Conservation (phyloP, 192 early-diverging fungal genomes). For the Linnemannia elongata region DNA sequence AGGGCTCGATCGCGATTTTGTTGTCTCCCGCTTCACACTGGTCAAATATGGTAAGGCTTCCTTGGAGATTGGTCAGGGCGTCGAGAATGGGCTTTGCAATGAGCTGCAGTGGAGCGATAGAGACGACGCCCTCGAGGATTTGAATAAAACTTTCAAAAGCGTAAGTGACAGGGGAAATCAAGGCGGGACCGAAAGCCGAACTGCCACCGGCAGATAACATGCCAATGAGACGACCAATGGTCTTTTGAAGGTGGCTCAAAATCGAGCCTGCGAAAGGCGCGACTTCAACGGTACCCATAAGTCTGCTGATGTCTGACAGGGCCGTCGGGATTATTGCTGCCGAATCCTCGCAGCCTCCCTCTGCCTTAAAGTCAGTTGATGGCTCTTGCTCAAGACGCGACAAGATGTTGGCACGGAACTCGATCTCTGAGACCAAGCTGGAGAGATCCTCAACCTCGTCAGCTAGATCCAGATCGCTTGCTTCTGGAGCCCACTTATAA, state of each 20-base stretch:
- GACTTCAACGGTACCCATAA: background rate
- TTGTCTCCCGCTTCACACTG: background rate
- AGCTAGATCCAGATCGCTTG: background rate
- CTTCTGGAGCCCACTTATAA: constrained; percentile 14
- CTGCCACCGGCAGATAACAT: background rate
- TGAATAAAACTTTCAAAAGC: background rate
- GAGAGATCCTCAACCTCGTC: background rate
- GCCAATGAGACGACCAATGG: background rate
- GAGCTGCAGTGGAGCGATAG: background rate
- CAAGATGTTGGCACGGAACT: constrained; percentile 25
- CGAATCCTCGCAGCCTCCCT: background rate
- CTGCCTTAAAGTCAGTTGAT: background rate
- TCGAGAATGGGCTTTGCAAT: background rate
- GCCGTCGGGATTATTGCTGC: background rate
- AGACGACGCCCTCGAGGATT: background rate
- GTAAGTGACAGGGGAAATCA: background rate
- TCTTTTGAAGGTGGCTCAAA: background rate
- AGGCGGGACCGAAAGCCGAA: background rate
- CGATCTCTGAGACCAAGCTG: background rate
- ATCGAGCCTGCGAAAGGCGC: background rate
- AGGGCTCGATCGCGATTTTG: background rate
- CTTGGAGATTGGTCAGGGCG: background rate
- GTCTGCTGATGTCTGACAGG: background rate
- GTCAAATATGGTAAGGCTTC: background rate
- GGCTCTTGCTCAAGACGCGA: background rate